Percentiles rank a stretch among this genome's conserved stretches.
Evolutionary conservation across 2,329 filamentous ascomycete species (phyloP).

Genomic region (Aureobasidium mangrovei): DNA sequence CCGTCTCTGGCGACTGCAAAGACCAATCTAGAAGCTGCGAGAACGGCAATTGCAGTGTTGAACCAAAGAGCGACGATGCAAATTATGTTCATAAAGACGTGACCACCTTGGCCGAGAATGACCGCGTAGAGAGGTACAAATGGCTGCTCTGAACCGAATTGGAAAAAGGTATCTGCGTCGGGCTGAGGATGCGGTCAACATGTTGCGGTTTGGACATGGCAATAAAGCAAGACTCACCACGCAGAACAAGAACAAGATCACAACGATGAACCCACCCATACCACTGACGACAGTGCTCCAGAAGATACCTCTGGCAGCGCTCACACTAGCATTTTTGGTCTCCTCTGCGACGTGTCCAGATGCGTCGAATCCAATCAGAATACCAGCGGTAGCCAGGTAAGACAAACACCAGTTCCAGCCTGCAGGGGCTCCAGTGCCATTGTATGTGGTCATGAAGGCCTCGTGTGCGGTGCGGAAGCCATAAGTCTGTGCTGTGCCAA

Average conservation of each 20-base stretch:
- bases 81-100: conserved; percentile 52
- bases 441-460: conserved; percentile 54
- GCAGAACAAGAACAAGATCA: conserved; percentile 53
- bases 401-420: conserved; percentile 58
- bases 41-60: conserved; percentile 52
- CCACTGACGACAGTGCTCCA: conserved; percentile 51
- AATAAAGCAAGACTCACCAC: conserved; percentile 20
- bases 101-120: conserved; percentile 47
- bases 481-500: conserved; percentile 46
- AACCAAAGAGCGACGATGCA: conserved; percentile 41
- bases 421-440: conserved; percentile 39
- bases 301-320: conserved; percentile 51
- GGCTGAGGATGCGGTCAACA: conserved; percentile 21
- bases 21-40: conserved; percentile 52
- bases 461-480: conserved; percentile 51
- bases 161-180: conserved; percentile 45
- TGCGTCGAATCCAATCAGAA: conserved; percentile 53
- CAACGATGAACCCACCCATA: conserved; percentile 45
- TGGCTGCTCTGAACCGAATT: conserved; percentile 47
- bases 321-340: conserved; percentile 48
- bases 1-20: conserved; percentile 55
- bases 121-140: conserved; percentile 52
- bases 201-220: background rate
- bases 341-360: conserved; percentile 54
- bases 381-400: conserved; percentile 51